Percentiles rank a stretch among this genome's conserved stretches.
Conservation (phyloP, 2,329 filamentous ascomycete species). For the Pyrenochaeta sp. region DNA sequence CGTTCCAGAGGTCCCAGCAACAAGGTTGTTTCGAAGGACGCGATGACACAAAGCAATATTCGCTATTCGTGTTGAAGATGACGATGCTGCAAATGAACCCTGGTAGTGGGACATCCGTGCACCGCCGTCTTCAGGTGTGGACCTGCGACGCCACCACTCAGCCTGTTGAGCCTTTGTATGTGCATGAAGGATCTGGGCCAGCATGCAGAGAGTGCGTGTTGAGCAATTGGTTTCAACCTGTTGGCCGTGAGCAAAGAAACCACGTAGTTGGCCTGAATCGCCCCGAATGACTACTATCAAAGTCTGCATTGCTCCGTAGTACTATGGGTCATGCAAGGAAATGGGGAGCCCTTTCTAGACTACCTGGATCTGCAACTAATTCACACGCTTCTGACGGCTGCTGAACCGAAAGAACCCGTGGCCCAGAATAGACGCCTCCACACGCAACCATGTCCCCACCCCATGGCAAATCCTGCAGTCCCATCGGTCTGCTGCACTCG, state of each 20-base stretch:
- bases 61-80: constrained; percentile 35
- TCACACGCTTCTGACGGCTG: constrained; percentile 11
- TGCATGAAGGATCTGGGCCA: constrained; percentile 3
- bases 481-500: constrained; percentile 16
- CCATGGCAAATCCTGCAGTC: constrained; percentile 17
- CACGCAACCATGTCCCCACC: constrained; percentile 15
- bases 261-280: constrained; percentile 25
- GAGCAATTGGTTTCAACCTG: constrained; percentile 5
- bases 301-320: too few relatives aligned
- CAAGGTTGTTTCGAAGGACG: constrained; percentile 20
- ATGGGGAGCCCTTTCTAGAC: constrained; percentile 35
- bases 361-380: constrained; percentile 32
- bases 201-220: constrained; percentile 10
- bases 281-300: too few relatives aligned
- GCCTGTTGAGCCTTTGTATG: constrained; percentile 3
- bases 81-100: constrained; percentile 36
- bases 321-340: constrained; percentile 31
- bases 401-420: constrained; percentile 35
- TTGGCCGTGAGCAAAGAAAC: constrained; percentile 5
- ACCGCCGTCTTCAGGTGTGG: constrained; percentile 13
- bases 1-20: constrained; percentile 21
- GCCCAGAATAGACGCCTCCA: constrained; percentile 22
- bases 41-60: constrained; percentile 40
- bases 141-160: constrained; percentile 14
- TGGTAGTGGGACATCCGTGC: constrained; percentile 29